Evolutionary conservation across 805 yeast species (phyloP).

Genomic region (Clavispora santaluciae): DNA sequence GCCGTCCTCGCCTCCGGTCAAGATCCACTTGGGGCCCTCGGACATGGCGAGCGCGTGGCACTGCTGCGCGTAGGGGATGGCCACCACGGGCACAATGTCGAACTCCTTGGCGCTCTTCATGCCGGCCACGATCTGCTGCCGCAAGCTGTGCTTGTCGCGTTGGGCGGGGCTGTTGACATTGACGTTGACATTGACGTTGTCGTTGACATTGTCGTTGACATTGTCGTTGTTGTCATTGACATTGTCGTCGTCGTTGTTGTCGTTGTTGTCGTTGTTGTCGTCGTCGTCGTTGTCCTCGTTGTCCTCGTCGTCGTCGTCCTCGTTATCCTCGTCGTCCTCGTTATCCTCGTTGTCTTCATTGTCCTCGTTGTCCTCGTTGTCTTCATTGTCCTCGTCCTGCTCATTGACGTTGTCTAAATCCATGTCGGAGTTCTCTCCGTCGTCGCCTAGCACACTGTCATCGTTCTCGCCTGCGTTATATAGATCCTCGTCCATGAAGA

Average conservation of each 20-base stretch:
- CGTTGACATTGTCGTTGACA: constrained; percentile 20
- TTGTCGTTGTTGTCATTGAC: constrained; percentile 19
- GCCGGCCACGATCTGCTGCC: constrained; percentile 31
- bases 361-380: constrained; percentile 20
- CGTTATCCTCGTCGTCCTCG: constrained; percentile 6
- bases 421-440: constrained; percentile 14
- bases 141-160: constrained; percentile 3
- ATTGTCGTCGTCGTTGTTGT: constrained; percentile 16
- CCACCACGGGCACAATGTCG: constrained; percentile 80
- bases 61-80: constrained; percentile 76
- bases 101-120: constrained; percentile 51
- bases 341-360: constrained; percentile 20
- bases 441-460: constrained; percentile 11
- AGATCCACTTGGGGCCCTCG: constrained; percentile 77
- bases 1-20: constrained; percentile 96
- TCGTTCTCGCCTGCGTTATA: constrained; percentile 19
- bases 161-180: neutral
- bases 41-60: constrained; percentile 76
- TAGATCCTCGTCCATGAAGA: constrained; percentile 19
- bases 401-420: constrained; percentile 8
- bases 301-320: constrained; percentile 13
- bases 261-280: constrained; percentile 8
- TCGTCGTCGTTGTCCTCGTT: constrained; percentile 9
- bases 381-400: constrained; percentile 13
- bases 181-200: constrained; percentile 17